These are phyloP conservation scores for Penicillium vulpinum DNA, from an alignment of 2,329 filamentous ascomycete species.

Conservation along the genomic window DNA sequence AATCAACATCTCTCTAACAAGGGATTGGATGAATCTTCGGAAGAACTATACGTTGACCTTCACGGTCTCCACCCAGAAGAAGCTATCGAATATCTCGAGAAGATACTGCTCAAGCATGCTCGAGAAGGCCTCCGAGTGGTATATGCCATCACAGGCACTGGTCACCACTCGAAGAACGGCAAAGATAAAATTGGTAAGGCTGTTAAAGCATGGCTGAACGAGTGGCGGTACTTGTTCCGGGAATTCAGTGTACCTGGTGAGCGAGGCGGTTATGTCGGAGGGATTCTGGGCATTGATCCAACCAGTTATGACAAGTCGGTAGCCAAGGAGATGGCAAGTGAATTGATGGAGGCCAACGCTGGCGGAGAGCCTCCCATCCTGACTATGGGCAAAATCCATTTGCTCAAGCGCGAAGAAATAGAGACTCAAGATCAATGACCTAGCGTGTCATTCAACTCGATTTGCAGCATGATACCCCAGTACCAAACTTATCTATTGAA, in stretches of 20 bases:
- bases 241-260: constrained; percentile 98
- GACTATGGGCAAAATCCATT: constrained; percentile 47
- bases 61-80: constrained; percentile 99
- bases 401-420: constrained; percentile 47
- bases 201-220: constrained; percentile 84
- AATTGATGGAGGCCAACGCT: constrained; percentile 21
- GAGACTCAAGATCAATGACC: constrained; percentile 28
- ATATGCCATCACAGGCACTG: constrained; percentile 95
- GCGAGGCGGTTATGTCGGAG: constrained; percentile 71
- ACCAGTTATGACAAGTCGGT: constrained; percentile 55
- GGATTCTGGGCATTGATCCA: constrained; percentile 65
- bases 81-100: constrained; percentile 89
- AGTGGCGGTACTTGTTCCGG: constrained; percentile 93
- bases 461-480: constrained; percentile 18
- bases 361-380: constrained; percentile 30
- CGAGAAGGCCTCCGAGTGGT: constrained; percentile 69
- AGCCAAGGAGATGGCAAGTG: constrained; percentile 28
- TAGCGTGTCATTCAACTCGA: constrained; percentile 7
- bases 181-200: constrained; percentile 98
- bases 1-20: constrained; percentile 64
- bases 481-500: constrained; percentile 6
- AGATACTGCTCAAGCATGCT: constrained; percentile 79
- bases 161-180: constrained; percentile 96
- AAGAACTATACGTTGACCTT: constrained; percentile 90
- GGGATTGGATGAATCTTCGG: constrained; percentile 47